Conservation (phyloP, 805 yeast genomes). For the Nakazawaea molendinolei region DNA sequence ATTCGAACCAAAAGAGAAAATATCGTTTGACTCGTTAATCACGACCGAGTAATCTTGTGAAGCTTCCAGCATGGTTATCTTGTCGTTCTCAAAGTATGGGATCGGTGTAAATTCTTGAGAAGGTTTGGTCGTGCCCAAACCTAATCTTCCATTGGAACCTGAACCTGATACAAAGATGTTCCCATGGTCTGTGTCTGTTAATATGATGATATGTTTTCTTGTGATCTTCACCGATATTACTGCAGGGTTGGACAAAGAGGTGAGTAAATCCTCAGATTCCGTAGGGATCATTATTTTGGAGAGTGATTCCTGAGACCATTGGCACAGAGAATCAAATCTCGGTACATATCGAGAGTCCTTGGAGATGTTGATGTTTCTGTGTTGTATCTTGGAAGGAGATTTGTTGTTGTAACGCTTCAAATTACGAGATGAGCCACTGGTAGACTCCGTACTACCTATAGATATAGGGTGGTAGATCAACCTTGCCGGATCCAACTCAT, state of each 20-base stretch:
- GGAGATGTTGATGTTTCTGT: no score
- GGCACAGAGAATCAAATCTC: no score
- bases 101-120: conserved; percentile 40
- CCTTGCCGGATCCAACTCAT: conserved; percentile 36
- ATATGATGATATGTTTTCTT: conserved; percentile 56
- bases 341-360: no score
- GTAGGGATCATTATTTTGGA: background rate
- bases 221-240: conserved; percentile 46
- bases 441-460: conserved; percentile 4
- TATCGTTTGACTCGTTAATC: conserved; percentile 41
- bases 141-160: conserved; percentile 67
- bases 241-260: conserved; percentile 25
- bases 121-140: conserved; percentile 38
- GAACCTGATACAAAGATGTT: conserved; percentile 58
- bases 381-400: no score
- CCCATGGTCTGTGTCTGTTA: conserved; percentile 45
- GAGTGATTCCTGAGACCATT: no score
- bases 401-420: no score
- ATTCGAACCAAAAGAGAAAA: conserved; percentile 79
- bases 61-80: conserved; percentile 33
- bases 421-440: conserved; percentile 13
- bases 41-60: conserved; percentile 68
- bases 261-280: background rate
- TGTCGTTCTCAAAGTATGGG: conserved; percentile 26
- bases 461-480: conserved; percentile 17